Conservation (phyloP, 169 alveolate genomes). For the Plasmodium billcollinsi region DNA sequence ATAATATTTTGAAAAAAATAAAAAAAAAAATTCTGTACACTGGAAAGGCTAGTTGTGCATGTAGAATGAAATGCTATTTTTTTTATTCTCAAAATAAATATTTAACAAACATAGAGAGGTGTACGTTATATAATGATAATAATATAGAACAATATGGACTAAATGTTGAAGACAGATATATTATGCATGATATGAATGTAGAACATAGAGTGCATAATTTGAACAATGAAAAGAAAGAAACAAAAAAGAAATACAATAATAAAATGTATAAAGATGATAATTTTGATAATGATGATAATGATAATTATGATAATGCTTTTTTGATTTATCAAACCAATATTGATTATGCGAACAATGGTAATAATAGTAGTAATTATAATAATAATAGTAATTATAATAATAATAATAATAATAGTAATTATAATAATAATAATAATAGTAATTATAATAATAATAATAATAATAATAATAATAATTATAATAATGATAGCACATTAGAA, state of each 20-base stretch:
- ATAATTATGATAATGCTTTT: too few species aligned
- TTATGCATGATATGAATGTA: not conserved
- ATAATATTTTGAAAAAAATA: constrained; percentile 66
- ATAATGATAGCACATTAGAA: too few species aligned
- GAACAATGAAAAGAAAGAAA: not conserved
- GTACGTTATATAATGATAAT: constrained; percentile 3
- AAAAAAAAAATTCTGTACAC: constrained; percentile 50
- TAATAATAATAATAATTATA: too few species aligned
- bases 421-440: too few species aligned
- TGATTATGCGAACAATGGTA: too few species aligned
- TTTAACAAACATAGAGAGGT: constrained; percentile 6
- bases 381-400: too few species aligned
- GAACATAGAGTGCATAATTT: not conserved
- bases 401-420: too few species aligned
- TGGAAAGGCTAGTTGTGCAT: constrained; percentile 35
- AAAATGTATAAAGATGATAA: too few species aligned
- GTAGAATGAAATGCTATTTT: constrained; percentile 42
- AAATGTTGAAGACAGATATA: not conserved
- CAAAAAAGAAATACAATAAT: not conserved
- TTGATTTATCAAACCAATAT: too few species aligned
- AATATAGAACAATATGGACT: not conserved
- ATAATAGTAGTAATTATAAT: too few species aligned
- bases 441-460: too few species aligned
- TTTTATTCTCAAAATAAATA: constrained; percentile 51
- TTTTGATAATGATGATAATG: too few species aligned